Base-by-base conservation (phyloP, 106 monocot species). In the Dactylorhiza incarnata region DNA sequence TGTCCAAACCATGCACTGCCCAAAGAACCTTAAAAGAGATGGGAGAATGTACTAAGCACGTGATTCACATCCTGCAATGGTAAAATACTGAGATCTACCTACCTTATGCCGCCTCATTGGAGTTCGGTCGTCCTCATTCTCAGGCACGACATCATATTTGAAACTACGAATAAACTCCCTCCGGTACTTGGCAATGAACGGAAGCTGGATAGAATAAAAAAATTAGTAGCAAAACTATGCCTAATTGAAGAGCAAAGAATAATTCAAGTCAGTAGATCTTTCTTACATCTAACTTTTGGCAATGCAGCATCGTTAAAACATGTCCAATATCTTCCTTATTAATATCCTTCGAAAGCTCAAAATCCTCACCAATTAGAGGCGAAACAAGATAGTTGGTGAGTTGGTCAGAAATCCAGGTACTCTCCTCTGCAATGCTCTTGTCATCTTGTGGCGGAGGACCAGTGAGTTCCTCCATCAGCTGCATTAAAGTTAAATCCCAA, bases 181-280 rank as follows among this genome's bases (percentile, higher is more conserved):
- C 24, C 99, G 86, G 37, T 99, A 99, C 89, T 86, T 94, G 24
- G 91, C 91, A 85, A 99, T 99, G 76, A 99, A 99, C 71, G 99
- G 94, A 83, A 99, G 82, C 99, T 99, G 79, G 44, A 43, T 14
- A 45, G 48, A 22, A n/a, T 11, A 48, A 2, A 44, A 8, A 49
- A 48, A 16, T 45, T 45, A 22, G 13, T 11, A 49, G 72, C 20
- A 69, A 69, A 24, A 66, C 12, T 25, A 58, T 45, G 25, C 29
- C 23, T 73, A 9, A 19, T 20, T 23, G 9, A 56, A 6, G 44
- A 16, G 46, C 4, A 17, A 44, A 29, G 15, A 23, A 45, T 59
- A 25, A 69, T 62, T 25, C 3, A 23, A 72, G 49, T 52, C 45
- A 68, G 17, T 0, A n/a, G 6, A 72, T 6, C 25, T 15, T 66